These are phyloP conservation scores for Xylaria nigripes DNA, from an alignment of 495 filamentous ascomycete genomes.

Conservation along the genomic window DNA sequence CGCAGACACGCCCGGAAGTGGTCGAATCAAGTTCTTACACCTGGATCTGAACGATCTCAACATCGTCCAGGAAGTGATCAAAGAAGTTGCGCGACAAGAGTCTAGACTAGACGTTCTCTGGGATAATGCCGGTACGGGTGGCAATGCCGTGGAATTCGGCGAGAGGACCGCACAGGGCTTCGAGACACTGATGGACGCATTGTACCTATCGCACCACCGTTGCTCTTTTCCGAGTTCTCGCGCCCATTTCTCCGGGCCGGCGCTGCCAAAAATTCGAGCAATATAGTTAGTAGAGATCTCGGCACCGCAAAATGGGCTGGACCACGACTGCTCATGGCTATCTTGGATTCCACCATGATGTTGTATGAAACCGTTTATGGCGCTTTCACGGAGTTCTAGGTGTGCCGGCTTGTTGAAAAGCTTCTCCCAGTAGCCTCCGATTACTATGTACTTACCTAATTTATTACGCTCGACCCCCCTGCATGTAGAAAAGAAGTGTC, in stretches of 20 bases:
- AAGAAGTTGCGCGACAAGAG: slow-evolving; percentile 14
- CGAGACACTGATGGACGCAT: slow-evolving; percentile 31
- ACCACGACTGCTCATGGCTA: slow-evolving; percentile 10
- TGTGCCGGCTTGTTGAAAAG: slow-evolving; percentile 14
- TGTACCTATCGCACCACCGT: slow-evolving; percentile 28
- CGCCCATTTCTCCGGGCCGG: slow-evolving; percentile 32
- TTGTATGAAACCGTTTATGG: slow-evolving; percentile 23
- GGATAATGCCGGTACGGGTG: slow-evolving; percentile 33
- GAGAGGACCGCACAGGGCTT: slow-evolving; percentile 24
- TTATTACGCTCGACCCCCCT: no score
- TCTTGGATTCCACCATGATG: slow-evolving; percentile 11
- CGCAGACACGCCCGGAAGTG: slow-evolving; percentile 16
- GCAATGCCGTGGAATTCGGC: slow-evolving; percentile 13
- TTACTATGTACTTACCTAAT: no score
- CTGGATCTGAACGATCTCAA: slow-evolving; percentile 21
- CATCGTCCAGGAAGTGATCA: slow-evolving; percentile 13
- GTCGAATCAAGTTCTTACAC: slow-evolving; percentile 20
- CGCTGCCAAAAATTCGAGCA: slow-evolving; percentile 17
- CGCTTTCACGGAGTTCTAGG: slow-evolving; percentile 37
- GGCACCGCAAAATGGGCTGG: slow-evolving; percentile 22
- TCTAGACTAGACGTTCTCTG: slow-evolving; percentile 18
- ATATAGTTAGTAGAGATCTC: slow-evolving; percentile 16
- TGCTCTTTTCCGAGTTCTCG: slow-evolving; percentile 34
- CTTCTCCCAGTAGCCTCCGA: no score
- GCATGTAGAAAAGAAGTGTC: no score